phyloP scores from a whole-genome alignment of 2,329 filamentous ascomycete genomes.

The Aureobasidium subglaciale region DNA sequence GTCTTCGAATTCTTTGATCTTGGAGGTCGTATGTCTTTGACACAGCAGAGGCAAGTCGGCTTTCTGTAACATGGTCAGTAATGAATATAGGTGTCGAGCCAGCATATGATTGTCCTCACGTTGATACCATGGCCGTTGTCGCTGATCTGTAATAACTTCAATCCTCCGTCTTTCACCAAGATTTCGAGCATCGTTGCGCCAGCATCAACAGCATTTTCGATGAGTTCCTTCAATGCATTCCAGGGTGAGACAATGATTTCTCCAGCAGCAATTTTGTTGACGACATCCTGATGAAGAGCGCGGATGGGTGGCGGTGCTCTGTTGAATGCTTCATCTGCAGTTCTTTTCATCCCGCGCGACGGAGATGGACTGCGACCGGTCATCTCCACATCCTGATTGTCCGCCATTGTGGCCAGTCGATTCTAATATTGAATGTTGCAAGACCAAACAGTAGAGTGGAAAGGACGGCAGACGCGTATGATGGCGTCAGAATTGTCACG shows the following conservation, averaged over 20 bases:
- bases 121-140: conserved; percentile 96
- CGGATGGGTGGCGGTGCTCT: conserved; percentile 40
- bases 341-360: conserved; percentile 29
- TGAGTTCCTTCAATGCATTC: conserved; percentile 90
- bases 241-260: conserved; percentile 98
- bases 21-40: conserved; percentile 94
- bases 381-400: neutral
- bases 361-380: conserved; percentile 18
- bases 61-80: conserved; percentile 49
- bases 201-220: conserved; percentile 97
- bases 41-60: conserved; percentile 89
- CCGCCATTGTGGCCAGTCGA: neutral
- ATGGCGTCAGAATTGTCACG: conserved; percentile 2
- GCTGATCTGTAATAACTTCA: conserved; percentile 93
- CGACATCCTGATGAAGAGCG: conserved; percentile 83
- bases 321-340: conserved; percentile 22
- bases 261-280: conserved; percentile 97
- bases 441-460: neutral
- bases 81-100: neutral
- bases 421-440: neutral
- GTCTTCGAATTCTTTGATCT: conserved; percentile 89
- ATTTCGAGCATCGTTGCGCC: conserved; percentile 87
- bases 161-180: conserved; percentile 84
- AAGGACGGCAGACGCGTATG: neutral
- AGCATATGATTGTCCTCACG: conserved; percentile 43